These are phyloP conservation scores for Selaginella moellendorffii DNA, from an alignment of 75 land plant species.

Conservation along the genomic window DNA sequence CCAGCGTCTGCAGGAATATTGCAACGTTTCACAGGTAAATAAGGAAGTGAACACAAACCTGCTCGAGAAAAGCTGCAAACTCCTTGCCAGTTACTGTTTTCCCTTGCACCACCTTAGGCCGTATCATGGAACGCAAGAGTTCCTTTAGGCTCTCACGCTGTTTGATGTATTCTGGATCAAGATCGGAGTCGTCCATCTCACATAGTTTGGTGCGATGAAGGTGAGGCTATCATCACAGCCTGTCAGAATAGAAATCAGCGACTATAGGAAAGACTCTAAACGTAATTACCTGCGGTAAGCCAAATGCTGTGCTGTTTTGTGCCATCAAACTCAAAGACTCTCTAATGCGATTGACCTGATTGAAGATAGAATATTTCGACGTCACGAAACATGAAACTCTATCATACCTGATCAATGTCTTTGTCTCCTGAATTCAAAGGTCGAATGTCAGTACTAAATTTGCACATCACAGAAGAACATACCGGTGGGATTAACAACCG, in stretches of 20 bases:
- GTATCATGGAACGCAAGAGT: slow-evolving; percentile 45
- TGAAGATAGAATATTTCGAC: no score
- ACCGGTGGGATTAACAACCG: slow-evolving; percentile 58
- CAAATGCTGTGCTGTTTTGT: slow-evolving; percentile 70
- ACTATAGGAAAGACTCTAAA: background rate
- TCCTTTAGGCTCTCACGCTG: slow-evolving; percentile 51
- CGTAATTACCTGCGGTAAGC: slow-evolving; percentile 59
- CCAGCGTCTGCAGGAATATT: slow-evolving; percentile 42
- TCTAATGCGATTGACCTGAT: slow-evolving; percentile 68
- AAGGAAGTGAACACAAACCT: slow-evolving; percentile 31
- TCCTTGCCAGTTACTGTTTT: slow-evolving; percentile 63
- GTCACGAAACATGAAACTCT: no score
- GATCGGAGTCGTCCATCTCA: slow-evolving; percentile 55
- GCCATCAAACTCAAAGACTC: slow-evolving; percentile 74
- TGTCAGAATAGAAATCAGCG: background rate
- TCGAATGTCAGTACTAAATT: background rate
- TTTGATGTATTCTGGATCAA: slow-evolving; percentile 42
- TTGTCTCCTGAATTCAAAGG: slow-evolving; percentile 43
- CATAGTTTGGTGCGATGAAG: slow-evolving; percentile 72
- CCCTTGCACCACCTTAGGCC: slow-evolving; percentile 74
- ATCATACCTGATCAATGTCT: slow-evolving; percentile 62
- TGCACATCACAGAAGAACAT: no score
- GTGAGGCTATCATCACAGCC: slow-evolving; percentile 49
- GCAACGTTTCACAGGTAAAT: background rate
- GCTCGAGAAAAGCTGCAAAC: slow-evolving; percentile 61